Base-by-base conservation (phyloP, 1,284 basidiomycete species). In the Inonotus obliquus region DNA sequence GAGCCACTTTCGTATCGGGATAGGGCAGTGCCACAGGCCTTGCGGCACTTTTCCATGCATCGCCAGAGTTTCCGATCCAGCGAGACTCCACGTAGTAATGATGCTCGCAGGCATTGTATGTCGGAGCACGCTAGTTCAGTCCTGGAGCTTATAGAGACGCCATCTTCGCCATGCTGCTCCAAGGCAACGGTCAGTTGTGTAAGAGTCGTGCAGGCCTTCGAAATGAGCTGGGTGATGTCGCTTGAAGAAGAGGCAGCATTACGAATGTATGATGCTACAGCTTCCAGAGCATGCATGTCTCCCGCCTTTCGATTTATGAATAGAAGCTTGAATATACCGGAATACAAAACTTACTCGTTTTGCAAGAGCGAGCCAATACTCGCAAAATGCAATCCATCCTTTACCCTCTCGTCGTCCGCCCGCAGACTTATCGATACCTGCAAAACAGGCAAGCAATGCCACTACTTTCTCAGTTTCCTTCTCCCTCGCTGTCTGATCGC, bases 311-410 rank as follows among this genome's bases (percentile, higher is more conserved):
- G 54, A 41, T 7, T 48, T 13, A 52, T 27, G 11, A 61, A 44
- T 52, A 44, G 13, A 37, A 17, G 32, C 27, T 45, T 2, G 41
- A 14, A 45, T 11, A 44, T 37, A 1, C 5, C 17, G 4, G 37
- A 17, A 6, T 27, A 51, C 14, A 25, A 14, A 5, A 61, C 68
- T 45, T 58, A 82, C 85, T 71, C 74, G 75, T 67, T 78, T 79
- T 1, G 84, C 82, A 64, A 85, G 78, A 29, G 69, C 72, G 66
- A 80, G 77, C 81, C 84, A 85, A 60, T 80, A 82, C 65, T 90
- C 86, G 68, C 87, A 89, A 69, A 87, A 85, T 3, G 74, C 74
- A 11, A 83, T 65, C 66, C 87, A 91, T 0, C 77, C 74, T 35
- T 74, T 77, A 1, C 81, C 82, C 61, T 80, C 78, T 49, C 69